These are phyloP conservation scores for Ehretia macrophylla DNA, from an alignment of 257 asterid species.

Conservation along the genomic window DNA sequence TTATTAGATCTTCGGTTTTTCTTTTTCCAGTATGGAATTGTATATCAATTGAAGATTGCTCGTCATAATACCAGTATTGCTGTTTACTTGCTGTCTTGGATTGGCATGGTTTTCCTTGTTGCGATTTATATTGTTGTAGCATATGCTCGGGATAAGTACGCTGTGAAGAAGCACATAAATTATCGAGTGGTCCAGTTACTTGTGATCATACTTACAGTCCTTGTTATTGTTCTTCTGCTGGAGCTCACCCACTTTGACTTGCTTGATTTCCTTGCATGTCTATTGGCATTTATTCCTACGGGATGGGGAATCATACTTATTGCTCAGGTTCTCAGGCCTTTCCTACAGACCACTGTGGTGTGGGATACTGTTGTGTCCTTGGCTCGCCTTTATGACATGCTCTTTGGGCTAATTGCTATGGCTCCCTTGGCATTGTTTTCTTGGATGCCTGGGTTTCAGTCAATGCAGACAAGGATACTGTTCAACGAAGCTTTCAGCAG, in stretches of 20 bases:
- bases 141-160: constrained; percentile 75
- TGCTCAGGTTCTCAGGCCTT: constrained; percentile 87
- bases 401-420: constrained; percentile 83
- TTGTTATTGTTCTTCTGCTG: constrained; percentile 48
- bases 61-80: constrained; percentile 39
- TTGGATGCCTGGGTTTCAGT: constrained; percentile 95
- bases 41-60: constrained; percentile 68
- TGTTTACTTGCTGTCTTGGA: constrained; percentile 91
- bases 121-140: constrained; percentile 54
- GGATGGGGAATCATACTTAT: constrained; percentile 95
- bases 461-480: constrained; percentile 86
- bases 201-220: constrained; percentile 44
- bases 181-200: constrained; percentile 82
- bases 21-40: constrained; percentile 94
- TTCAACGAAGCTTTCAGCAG: constrained; percentile 91
- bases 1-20: constrained; percentile 85
- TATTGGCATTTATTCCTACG: constrained; percentile 88
- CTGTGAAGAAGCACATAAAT: constrained; percentile 63
- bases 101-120: constrained; percentile 49
- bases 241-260: constrained; percentile 35
- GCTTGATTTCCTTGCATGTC: constrained; percentile 60
- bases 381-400: constrained; percentile 87
- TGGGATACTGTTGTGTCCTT: constrained; percentile 87
- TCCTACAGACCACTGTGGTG: constrained; percentile 67
- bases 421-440: constrained; percentile 77